Evolutionary conservation across 2,329 filamentous ascomycete genomes (phyloP), one percentile per base, ranked within the genome.

Genomic region (Paracoccidioides brasiliensis): DNA sequence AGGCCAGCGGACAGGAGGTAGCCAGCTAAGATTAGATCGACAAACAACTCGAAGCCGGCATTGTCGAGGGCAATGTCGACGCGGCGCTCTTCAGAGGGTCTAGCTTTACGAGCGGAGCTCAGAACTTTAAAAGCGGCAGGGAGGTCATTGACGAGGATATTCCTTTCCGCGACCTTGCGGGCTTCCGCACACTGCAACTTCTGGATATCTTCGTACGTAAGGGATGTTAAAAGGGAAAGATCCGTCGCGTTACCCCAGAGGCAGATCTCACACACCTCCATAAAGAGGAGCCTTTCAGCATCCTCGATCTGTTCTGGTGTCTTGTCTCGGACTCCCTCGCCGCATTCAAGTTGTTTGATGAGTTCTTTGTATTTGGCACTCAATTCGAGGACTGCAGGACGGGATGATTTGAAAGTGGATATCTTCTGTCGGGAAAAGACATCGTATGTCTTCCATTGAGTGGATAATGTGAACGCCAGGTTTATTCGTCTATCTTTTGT

Each of bases 211-310:
- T 96, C 90, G 70, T 95, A 95, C 1, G 86, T 88, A 55, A 96
- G 79, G 63, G 85, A 90, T 0, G 90, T 95, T 55, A 97, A 78
- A 22, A 97, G 84, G 0, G 89, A 95, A 12, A 97, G 77, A 69
- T 97, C 93, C 0, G 91, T 97, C 1, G 91, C 93, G 69, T 97
- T 97, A 9, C 91, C 91, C 91, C 91, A 97, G 1, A 97, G 80
- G 68, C 90, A 96, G 63, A 96, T 93, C 76, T 96, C 89, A 71
- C 85, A 90, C 86, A 97, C 94, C 68, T 97, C 91, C 30, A 78
- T 78, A 73, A 97, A 97, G 32, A 96, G 75, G 0, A 90, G 72
- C 66, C 82, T 81, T 67, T 94, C 87, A 0, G 87, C 83, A 55
- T 85, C 80, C 35, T 81, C 79, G 52, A 82, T 66, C 61, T 83